Evolutionary conservation across 2,329 filamentous ascomycete species (phyloP), one percentile per base, ranked within the genome.

Genomic region (Falciphora oryzae): DNA sequence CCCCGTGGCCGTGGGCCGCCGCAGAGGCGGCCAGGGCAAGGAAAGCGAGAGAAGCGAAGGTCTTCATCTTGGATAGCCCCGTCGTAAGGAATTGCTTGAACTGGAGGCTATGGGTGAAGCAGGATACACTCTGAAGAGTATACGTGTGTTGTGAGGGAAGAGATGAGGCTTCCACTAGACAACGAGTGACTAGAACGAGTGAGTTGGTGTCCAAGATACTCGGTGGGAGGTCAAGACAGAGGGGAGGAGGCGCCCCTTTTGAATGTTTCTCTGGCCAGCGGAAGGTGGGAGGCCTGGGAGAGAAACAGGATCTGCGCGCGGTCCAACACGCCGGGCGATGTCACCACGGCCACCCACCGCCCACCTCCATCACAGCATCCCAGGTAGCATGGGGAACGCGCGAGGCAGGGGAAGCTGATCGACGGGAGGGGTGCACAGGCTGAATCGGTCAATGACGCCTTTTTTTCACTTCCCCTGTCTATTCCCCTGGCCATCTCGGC

Each of bases 141-240:
- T 27, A 2, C 16, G 27, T 18, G 25, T 29, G 7, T 11, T 27
- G 56, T 58, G 6, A 35, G n/a, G 35, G n/a, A 57, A 31, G 57
- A 63, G 59, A 59, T 14, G 58, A 14, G 31, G 16, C 14, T 65
- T 29, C 6, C 44, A 31, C 38, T 27, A 11, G 38, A 65, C 60
- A 68, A 65, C 64, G 69, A 71, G 67, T 67, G 69, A 69, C 63
- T 57, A 57, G 63, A 70, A 68, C 67, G 68, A 70, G 65, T 64
- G 69, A 56, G 68, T 65, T 66, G 69, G 56, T 67, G 66, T 66
- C 62, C 58, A 32, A 44, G 62, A 64, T 29, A 61, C 32, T 27
- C 29, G 22, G 11, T 14, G 16, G 10, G 57, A 35, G 25, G n/a
- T 53, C 16, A 53, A 25, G 44, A 53, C 44, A 22, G n/a, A 50